phyloP scores from a whole-genome alignment of 1,284 basidiomycete species.

The Fomitopsis betulina region DNA sequence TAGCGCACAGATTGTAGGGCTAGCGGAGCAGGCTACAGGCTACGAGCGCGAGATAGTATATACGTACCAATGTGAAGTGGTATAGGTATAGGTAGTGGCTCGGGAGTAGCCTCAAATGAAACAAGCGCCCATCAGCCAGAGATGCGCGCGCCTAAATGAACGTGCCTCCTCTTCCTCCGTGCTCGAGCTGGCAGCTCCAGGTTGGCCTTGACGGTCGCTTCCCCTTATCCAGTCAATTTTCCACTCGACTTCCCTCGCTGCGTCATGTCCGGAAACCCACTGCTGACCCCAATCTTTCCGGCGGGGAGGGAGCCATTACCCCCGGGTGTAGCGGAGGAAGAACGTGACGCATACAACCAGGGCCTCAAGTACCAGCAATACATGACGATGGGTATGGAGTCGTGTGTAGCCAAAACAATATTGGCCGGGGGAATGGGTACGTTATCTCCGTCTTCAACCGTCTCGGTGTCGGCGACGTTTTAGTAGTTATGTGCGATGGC shows the following conservation, averaged over 20 bases:
- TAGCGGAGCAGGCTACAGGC: not conserved
- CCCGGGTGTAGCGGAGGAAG: slow-evolving; percentile 78
- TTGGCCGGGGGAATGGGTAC: slow-evolving; percentile 78
- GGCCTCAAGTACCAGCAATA: slow-evolving; percentile 73
- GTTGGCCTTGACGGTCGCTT: no score
- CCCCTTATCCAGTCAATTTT: not conserved
- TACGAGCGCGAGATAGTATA: not conserved
- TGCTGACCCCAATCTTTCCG: slow-evolving; percentile 44
- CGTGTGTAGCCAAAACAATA: slow-evolving; percentile 78
- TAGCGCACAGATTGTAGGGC: not conserved
- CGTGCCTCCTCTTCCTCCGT: no score
- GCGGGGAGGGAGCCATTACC: slow-evolving; percentile 77
- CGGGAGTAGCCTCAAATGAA: no score
- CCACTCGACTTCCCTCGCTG: no score
- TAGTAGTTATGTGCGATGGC: slow-evolving; percentile 14
- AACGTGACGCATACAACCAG: slow-evolving; percentile 64
- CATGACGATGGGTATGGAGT: slow-evolving; percentile 73
- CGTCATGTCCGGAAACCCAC: slow-evolving; percentile 23
- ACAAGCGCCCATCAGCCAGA: no score
- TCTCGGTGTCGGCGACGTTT: slow-evolving; percentile 14
- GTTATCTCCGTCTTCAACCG: slow-evolving; percentile 23
- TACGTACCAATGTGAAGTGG: no score
- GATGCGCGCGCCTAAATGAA: no score
- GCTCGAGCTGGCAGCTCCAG: no score
- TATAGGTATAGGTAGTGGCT: no score